A percentile compares a stretch with the other conserved stretches of the same genome.
phyloP scores from a whole-genome alignment of 2,329 filamentous ascomycete genomes.

The Penicillium frequentans region DNA sequence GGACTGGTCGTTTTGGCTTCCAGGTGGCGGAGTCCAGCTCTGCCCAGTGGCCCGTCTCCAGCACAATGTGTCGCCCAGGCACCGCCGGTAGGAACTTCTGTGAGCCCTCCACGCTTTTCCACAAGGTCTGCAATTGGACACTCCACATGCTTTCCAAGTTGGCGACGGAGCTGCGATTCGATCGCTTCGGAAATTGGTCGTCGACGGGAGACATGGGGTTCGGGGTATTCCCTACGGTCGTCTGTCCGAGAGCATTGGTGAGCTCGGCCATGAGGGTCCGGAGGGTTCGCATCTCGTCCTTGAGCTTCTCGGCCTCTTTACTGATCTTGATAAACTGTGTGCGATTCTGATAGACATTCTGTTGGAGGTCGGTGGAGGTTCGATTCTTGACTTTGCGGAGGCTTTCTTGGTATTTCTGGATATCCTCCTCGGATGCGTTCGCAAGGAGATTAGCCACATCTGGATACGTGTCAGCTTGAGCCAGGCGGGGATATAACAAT shows the following conservation, averaged over 20 bases:
- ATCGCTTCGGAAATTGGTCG: constrained; percentile 54
- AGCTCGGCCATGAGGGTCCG: constrained; percentile 90
- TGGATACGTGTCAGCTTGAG: constrained; percentile 19
- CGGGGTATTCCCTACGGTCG: constrained; percentile 52
- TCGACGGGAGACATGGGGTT: constrained; percentile 53
- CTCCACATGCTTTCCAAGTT: constrained; percentile 70
- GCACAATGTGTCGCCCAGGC: constrained; percentile 86
- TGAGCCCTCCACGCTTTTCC: constrained; percentile 96
- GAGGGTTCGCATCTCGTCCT: constrained; percentile 90
- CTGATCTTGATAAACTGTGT: constrained; percentile 99
- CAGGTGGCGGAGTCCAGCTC: constrained; percentile 97
- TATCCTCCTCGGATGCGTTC: constrained; percentile 85
- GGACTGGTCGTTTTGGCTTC: constrained; percentile 85
- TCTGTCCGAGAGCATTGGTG: constrained; percentile 64
- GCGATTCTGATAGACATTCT: constrained; percentile 94
- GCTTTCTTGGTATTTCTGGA: constrained; percentile 74
- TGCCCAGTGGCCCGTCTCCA: constrained; percentile 91
- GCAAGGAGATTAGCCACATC: constrained; percentile 65
- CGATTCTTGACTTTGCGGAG: constrained; percentile 75
- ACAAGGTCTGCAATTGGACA: constrained; percentile 73
- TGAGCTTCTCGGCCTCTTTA: constrained; percentile 97
- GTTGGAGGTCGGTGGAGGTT: constrained; percentile 81
- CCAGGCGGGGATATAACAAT: not conserved
- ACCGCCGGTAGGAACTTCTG: constrained; percentile 94
- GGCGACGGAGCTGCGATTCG: constrained; percentile 87